phyloP scores from a whole-genome alignment of 257 asterid genomes.

The Solanum chaucha region DNA sequence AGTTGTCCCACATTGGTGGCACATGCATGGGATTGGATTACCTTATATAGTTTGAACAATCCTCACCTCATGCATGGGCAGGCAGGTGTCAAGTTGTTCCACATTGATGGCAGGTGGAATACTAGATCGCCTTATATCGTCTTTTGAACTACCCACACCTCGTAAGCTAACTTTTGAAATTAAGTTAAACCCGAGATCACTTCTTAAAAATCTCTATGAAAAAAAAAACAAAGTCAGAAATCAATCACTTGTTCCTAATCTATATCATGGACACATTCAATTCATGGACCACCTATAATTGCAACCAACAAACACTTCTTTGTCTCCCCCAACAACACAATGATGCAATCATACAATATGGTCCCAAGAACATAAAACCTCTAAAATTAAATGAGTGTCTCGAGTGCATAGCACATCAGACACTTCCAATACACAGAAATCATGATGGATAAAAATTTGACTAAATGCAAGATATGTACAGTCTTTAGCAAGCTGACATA shows the following conservation, averaged over 20 bases:
- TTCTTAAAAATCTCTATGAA: not conserved
- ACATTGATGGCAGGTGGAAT: fast-evolving
- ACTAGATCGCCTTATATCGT: no score
- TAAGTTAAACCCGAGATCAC: not conserved
- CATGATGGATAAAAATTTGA: not conserved
- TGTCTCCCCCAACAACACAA: not conserved
- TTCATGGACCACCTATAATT: not conserved
- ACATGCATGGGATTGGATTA: no score
- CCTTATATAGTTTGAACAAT: not conserved
- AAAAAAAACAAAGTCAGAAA: not conserved
- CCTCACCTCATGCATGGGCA: not conserved
- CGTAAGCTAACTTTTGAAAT: not conserved
- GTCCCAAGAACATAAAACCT: not conserved
- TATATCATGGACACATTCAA: not conserved
- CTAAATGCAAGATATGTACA: not conserved
- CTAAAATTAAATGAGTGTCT: not conserved
- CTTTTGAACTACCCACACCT: not conserved
- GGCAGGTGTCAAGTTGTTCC: not conserved
- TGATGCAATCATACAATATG: not conserved
- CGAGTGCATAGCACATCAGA: not conserved
- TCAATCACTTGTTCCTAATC: not conserved
- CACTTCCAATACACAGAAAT: not conserved
- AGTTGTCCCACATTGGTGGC: not conserved
- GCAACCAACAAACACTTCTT: not conserved
- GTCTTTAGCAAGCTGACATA: not conserved